Conservation (phyloP, 1,139 yeast genomes). For the Scheffersomyces quercinus region DNA sequence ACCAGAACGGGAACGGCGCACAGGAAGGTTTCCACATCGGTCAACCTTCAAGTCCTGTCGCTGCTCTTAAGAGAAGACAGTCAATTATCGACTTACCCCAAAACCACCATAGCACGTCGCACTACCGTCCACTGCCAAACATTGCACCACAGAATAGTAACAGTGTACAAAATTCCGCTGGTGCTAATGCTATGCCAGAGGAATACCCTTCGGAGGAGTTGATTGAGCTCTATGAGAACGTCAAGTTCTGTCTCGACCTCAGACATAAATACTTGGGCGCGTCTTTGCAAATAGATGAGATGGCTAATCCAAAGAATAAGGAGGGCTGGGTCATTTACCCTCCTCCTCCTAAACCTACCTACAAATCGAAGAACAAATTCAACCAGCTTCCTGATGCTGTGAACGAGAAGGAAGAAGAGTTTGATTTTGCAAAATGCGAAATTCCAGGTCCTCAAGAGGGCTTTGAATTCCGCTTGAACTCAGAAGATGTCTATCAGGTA, state of each 20-base stretch:
- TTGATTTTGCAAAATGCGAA: slow-evolving; percentile 57
- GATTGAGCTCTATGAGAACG: slow-evolving; percentile 66
- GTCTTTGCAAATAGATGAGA: slow-evolving; percentile 67
- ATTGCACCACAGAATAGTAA: slow-evolving; percentile 15
- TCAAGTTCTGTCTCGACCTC: slow-evolving; percentile 68
- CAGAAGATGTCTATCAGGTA: slow-evolving; percentile 70
- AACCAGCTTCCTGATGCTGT: slow-evolving; percentile 48
- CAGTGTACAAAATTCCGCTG: slow-evolving; percentile 11
- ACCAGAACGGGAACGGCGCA: slow-evolving; percentile 13
- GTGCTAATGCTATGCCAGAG: slow-evolving; percentile 58
- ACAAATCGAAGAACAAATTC: slow-evolving; percentile 64
- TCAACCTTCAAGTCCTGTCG: slow-evolving; percentile 13
- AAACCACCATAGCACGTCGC: slow-evolving; percentile 11
- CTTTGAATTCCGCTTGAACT: slow-evolving; percentile 52
- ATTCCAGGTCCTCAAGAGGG: slow-evolving; percentile 63
- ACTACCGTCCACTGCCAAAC: slow-evolving; percentile 24
- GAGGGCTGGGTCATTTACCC: slow-evolving; percentile 83
- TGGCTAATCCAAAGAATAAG: slow-evolving; percentile 79
- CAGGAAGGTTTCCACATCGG: not conserved
- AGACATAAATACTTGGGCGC: slow-evolving; percentile 74
- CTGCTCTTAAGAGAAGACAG: slow-evolving; percentile 46
- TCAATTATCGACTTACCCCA: slow-evolving; percentile 54
- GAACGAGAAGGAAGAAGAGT: slow-evolving; percentile 39
- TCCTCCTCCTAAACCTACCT: slow-evolving; percentile 90
- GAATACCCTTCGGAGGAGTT: slow-evolving; percentile 73